Percentiles rank a stretch among this genome's conserved stretches.
phyloP scores from a whole-genome alignment of 805 yeast species.

The Lipomyces starkeyi region DNA sequence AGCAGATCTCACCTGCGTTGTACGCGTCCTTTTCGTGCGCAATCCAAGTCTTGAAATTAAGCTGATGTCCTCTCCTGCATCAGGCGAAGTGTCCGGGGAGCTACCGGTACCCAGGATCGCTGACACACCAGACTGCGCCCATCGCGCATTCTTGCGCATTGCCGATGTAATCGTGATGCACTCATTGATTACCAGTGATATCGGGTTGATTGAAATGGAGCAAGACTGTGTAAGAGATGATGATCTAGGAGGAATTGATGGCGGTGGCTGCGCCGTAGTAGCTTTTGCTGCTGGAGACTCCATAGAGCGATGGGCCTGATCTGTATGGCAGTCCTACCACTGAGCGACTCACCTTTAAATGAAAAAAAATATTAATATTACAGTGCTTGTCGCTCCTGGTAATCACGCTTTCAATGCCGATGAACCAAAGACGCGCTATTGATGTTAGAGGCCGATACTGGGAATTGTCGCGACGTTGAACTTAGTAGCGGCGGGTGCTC shows the following conservation, averaged over 20 bases:
- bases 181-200: conserved; percentile 84
- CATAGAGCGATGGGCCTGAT: background rate
- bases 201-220: conserved; percentile 66
- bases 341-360: background rate
- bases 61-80: conserved; percentile 53
- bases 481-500: background rate
- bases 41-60: conserved; percentile 46
- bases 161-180: conserved; percentile 85
- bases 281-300: background rate
- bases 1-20: conserved; percentile 21
- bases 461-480: background rate
- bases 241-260: conserved; percentile 30
- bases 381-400: background rate
- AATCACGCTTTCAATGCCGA: background rate
- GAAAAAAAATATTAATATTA: background rate
- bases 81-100: conserved; percentile 47
- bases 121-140: conserved; percentile 80
- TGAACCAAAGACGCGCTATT: background rate
- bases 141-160: conserved; percentile 84
- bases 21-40: conserved; percentile 39
- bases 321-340: background rate
- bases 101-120: conserved; percentile 70
- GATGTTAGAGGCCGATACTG: background rate
- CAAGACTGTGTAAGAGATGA: conserved; percentile 33
- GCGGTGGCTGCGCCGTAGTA: background rate